phyloP scores from a whole-genome alignment of 2,329 filamentous ascomycete species.

The Colletotrichum eleusines region DNA sequence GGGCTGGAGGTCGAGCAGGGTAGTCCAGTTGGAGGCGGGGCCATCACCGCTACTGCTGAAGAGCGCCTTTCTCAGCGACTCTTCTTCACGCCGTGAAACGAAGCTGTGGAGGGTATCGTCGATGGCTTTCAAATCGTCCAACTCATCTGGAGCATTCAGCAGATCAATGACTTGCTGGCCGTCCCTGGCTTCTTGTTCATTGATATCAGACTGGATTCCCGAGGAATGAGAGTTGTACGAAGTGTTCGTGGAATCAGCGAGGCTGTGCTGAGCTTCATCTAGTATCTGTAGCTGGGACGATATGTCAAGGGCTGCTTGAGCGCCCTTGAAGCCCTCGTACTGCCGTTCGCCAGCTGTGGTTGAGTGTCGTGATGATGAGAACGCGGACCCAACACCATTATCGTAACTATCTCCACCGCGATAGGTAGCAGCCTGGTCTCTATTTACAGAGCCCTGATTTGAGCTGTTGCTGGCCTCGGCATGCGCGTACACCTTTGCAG shows the following conservation, averaged over 20 bases:
- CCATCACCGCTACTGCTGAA: conserved; percentile 42
- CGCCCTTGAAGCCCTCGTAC: conserved; percentile 18
- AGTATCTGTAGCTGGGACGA: not conserved
- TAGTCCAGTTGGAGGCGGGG: conserved; percentile 54
- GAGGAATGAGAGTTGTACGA: not conserved
- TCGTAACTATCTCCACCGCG: not conserved
- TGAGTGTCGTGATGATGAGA: conserved; percentile 36
- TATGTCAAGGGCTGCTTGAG: not conserved
- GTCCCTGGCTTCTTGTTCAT: conserved; percentile 37
- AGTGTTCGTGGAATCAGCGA: not conserved
- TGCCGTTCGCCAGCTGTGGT: conserved; percentile 17
- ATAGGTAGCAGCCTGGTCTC: conserved; percentile 3
- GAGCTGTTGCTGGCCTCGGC: conserved; percentile 9
- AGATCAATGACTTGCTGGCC: conserved; percentile 40
- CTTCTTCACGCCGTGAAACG: conserved; percentile 42
- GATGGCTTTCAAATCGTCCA: conserved; percentile 36
- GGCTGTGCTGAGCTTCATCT: not conserved
- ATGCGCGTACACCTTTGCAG: conserved; percentile 11
- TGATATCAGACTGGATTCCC: conserved; percentile 18
- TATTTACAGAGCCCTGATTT: not conserved
- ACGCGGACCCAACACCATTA: not conserved
- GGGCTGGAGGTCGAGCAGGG: conserved; percentile 64
- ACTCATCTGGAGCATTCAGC: conserved; percentile 31
- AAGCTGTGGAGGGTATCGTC: conserved; percentile 41
- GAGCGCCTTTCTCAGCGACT: conserved; percentile 45